phyloP scores from a whole-genome alignment of 768 basidiomycete species.

The Clathrus columnatus region DNA sequence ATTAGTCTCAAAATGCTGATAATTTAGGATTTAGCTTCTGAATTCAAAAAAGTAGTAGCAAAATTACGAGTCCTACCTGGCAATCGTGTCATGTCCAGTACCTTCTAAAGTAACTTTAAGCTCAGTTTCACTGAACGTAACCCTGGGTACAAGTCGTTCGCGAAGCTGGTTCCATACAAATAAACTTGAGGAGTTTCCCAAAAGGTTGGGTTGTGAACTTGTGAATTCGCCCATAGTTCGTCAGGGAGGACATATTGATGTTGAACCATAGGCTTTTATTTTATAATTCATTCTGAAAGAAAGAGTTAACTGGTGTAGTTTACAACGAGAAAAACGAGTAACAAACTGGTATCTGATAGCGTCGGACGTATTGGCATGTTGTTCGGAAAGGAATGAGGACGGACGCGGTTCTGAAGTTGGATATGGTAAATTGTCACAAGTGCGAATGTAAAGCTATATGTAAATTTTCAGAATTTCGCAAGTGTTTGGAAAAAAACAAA shows the following conservation, averaged over 20 bases:
- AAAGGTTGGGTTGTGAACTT: constrained; percentile 35
- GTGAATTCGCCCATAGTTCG: constrained; percentile 44
- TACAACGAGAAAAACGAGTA: constrained; percentile 1
- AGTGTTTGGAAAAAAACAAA: constrained; percentile 5
- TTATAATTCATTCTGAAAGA: constrained; percentile 43
- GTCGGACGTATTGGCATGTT: constrained; percentile 41
- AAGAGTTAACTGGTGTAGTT: constrained; percentile 1
- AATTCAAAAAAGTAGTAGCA: neutral
- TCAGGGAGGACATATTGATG: constrained; percentile 36
- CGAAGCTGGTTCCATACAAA: constrained; percentile 50
- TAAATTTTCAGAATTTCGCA: constrained; percentile 6
- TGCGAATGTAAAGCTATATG: constrained; percentile 39
- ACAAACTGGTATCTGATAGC: constrained; percentile 56
- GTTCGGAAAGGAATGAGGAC: constrained; percentile 63
- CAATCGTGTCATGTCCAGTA: constrained; percentile 45
- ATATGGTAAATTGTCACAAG: constrained; percentile 53
- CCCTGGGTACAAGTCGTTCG: constrained; percentile 50
- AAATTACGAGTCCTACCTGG: constrained; percentile 31
- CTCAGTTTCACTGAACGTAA: constrained; percentile 25
- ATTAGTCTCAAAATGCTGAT: constrained; percentile 53
- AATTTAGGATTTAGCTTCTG: constrained; percentile 31
- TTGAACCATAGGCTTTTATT: constrained; percentile 27
- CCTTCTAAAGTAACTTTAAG: constrained; percentile 43
- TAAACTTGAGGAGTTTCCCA: constrained; percentile 61
- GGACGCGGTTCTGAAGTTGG: constrained; percentile 25